These are phyloP conservation scores for Calocybe gambosa DNA, from an alignment of 1,284 basidiomycete genomes.

Conservation along the genomic window DNA sequence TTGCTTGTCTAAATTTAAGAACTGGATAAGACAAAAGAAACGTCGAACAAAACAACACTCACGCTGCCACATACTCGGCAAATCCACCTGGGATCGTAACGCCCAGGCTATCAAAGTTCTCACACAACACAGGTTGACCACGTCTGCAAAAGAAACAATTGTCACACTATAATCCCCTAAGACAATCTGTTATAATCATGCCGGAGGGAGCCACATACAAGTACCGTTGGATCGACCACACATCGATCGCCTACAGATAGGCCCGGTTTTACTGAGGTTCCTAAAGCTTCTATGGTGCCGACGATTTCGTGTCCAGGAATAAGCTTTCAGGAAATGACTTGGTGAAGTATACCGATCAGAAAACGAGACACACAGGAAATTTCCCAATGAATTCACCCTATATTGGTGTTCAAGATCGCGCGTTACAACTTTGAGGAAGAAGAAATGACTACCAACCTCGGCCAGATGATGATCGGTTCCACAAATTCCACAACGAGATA, in stretches of 20 bases:
- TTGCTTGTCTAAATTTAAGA: conserved; percentile 36
- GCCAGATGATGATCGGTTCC: conserved; percentile 76
- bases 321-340: conserved; percentile 36
- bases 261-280: conserved; percentile 57
- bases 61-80: conserved; percentile 81
- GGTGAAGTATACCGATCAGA: background rate
- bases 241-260: conserved; percentile 72
- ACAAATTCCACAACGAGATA: conserved; percentile 52
- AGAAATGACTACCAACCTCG: conserved; percentile 31
- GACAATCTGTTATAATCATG: background rate
- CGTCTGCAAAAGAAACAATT: conserved; percentile 81
- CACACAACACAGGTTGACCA: conserved; percentile 68
- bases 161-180: conserved; percentile 49
- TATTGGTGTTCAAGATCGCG: conserved; percentile 2
- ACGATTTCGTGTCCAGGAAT: conserved; percentile 82
- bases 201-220: conserved; percentile 31
- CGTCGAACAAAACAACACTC: conserved; percentile 22
- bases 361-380: conserved; percentile 49
- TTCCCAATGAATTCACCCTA: conserved; percentile 69
- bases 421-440: background rate
- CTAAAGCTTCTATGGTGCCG: conserved; percentile 61
- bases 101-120: conserved; percentile 73
- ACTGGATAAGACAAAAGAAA: background rate
- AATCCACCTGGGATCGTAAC: conserved; percentile 81
- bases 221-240: conserved; percentile 67